phyloP scores from a whole-genome alignment of 352 stramenopile species.

The Phytophthora hybrid region DNA sequence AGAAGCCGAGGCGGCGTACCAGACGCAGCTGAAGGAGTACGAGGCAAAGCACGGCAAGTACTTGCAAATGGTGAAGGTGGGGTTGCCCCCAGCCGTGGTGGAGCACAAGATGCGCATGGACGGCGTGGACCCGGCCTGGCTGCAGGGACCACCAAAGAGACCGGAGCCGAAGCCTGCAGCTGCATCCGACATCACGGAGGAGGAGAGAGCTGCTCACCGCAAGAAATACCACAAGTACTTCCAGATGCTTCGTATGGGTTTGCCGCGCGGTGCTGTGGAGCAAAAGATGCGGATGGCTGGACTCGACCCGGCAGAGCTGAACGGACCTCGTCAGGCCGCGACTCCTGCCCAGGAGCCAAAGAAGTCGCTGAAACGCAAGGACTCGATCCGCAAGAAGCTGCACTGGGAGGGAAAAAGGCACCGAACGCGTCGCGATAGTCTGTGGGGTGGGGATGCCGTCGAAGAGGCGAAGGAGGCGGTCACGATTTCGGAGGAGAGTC shows the following conservation, averaged over 20 bases:
- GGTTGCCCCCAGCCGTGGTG: constrained; percentile 67
- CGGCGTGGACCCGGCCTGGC: constrained; percentile 65
- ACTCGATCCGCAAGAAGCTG: constrained; percentile 88
- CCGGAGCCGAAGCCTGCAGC: constrained; percentile 31
- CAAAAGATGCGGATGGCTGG: constrained; percentile 87
- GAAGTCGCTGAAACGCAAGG: constrained; percentile 60
- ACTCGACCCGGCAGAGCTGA: constrained; percentile 71
- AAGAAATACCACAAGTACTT: constrained; percentile 89
- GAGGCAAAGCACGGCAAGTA: constrained; percentile 79
- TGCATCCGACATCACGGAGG: constrained; percentile 45
- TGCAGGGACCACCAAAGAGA: constrained; percentile 65
- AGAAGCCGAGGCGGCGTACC: constrained; percentile 59
- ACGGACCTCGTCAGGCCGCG: constrained; percentile 52
- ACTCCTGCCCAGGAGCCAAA: constrained; percentile 35
- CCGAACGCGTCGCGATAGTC: constrained; percentile 60
- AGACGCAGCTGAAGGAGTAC: constrained; percentile 66
- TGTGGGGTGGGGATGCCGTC: constrained; percentile 60
- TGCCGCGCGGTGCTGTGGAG: constrained; percentile 80
- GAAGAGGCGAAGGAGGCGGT: constrained; percentile 58
- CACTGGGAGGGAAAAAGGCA: constrained; percentile 83
- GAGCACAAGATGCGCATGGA: constrained; percentile 91
- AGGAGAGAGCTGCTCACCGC: constrained; percentile 62
- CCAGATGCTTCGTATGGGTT: constrained; percentile 81
- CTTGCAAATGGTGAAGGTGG: constrained; percentile 83
- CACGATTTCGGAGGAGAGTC: constrained; percentile 75